Evolutionary conservation across 2,329 filamentous ascomycete genomes (phyloP).

Genomic region (Colletotrichum shisoi): DNA sequence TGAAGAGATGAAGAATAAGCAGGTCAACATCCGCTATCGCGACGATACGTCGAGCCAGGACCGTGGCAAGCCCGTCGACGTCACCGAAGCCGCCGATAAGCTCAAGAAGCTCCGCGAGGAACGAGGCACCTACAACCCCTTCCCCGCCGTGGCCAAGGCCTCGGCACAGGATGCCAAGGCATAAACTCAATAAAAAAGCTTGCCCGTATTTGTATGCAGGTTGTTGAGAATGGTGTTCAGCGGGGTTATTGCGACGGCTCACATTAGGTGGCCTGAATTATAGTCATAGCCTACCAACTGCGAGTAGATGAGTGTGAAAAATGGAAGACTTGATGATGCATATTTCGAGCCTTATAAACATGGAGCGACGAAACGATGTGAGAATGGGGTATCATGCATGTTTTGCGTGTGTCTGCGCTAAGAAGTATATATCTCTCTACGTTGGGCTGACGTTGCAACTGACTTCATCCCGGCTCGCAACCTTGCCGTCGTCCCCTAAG

Average conservation of each 20-base stretch:
- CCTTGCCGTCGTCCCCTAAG: neutral
- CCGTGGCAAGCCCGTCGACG: slow-evolving; percentile 65
- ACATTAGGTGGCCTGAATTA: slow-evolving; percentile 3
- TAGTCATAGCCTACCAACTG: slow-evolving; percentile 2
- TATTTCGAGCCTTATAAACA: neutral
- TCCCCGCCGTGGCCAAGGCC: slow-evolving; percentile 43
- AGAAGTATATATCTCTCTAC: neutral
- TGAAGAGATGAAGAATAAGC: slow-evolving; percentile 66
- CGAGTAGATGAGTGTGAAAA: neutral
- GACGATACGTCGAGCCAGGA: slow-evolving; percentile 69
- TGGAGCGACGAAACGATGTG: neutral
- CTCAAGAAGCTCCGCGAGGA: slow-evolving; percentile 61
- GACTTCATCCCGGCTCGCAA: neutral
- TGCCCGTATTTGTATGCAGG: neutral
- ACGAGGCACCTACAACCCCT: slow-evolving; percentile 51
- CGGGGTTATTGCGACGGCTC: neutral
- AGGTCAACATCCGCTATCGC: slow-evolving; percentile 70
- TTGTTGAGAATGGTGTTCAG: slow-evolving; percentile 28
- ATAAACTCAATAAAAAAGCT: slow-evolving; percentile 16
- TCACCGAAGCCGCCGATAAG: slow-evolving; percentile 66
- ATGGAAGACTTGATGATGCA: neutral
- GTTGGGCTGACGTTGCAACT: neutral
- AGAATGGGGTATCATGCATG: slow-evolving; percentile 34
- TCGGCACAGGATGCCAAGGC: slow-evolving; percentile 41
- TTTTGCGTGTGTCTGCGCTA: slow-evolving; percentile 13